A percentile compares a stretch with the other conserved stretches of the same genome.
phyloP scores from a whole-genome alignment of 1,139 yeast genomes.

The Geotrichum europaeum region DNA sequence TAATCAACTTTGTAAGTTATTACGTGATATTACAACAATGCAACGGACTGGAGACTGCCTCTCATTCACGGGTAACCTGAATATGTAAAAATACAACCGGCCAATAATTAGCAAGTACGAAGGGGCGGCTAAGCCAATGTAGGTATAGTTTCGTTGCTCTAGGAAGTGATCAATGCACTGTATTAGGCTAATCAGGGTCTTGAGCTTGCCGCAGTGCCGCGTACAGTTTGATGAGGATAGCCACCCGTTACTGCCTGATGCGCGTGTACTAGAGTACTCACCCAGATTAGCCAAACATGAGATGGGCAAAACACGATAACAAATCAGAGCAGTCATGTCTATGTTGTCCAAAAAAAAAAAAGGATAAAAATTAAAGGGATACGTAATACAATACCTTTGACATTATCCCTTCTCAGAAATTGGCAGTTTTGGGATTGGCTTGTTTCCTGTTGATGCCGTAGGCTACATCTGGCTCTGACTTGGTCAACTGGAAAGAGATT shows the following conservation, averaged over 20 bases:
- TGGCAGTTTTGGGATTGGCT: too few species aligned
- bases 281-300: not conserved
- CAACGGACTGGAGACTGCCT: not conserved
- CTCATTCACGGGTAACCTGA: not conserved
- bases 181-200: not conserved
- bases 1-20: not conserved
- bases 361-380: too few species aligned
- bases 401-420: too few species aligned
- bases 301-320: not conserved
- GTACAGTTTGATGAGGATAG: not conserved
- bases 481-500: too few species aligned
- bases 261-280: not conserved
- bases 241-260: not conserved
- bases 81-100: not conserved
- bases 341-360: too few species aligned
- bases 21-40: too few species aligned
- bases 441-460: too few species aligned
- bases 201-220: not conserved
- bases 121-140: not conserved
- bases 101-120: not conserved
- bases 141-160: not conserved
- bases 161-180: not conserved
- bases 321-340: not conserved
- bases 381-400: too few species aligned
- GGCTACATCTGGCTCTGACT: too few species aligned